Conservation (phyloP, 1,284 basidiomycete genomes). For the Cutaneotrichosporon sp. region DNA sequence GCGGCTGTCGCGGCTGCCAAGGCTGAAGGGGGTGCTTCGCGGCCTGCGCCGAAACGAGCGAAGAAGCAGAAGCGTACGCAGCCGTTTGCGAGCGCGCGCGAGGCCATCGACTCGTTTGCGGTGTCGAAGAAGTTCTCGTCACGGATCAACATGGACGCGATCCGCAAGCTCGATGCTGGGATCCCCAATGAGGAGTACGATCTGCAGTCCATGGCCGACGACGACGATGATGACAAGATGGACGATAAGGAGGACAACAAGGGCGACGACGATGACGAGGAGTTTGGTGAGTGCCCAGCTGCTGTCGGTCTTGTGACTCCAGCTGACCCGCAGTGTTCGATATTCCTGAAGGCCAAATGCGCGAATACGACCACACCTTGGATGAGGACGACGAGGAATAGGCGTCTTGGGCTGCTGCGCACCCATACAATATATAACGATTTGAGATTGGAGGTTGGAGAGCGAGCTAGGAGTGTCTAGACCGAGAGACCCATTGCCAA, state of each 20-base stretch:
- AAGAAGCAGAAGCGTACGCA: constrained; percentile 21
- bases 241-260: constrained; percentile 11
- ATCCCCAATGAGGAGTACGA: constrained; percentile 10
- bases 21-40: not conserved
- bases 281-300: not conserved
- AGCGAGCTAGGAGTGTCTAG: not conserved
- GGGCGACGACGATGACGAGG: constrained; percentile 2
- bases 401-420: too few relatives aligned
- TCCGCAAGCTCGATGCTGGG: constrained; percentile 24
- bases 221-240: constrained; percentile 18
- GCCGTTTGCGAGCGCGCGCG: constrained; percentile 30
- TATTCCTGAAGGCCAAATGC: not conserved
- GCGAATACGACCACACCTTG: constrained; percentile 7
- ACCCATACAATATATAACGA: not conserved
- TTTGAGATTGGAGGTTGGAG: not conserved
- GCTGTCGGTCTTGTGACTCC: too few relatives aligned
- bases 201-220: constrained; percentile 23
- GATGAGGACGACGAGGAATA: constrained; percentile 6
- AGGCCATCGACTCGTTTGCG: constrained; percentile 35
- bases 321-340: not conserved
- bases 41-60: constrained; percentile 1
- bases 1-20: constrained; percentile 19
- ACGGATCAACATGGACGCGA: constrained; percentile 37
- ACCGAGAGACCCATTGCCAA: too few relatives aligned
- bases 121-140: constrained; percentile 38